These are phyloP conservation scores for Mycena citricolor DNA, from an alignment of 1,284 basidiomycete species.

Conservation along the genomic window DNA sequence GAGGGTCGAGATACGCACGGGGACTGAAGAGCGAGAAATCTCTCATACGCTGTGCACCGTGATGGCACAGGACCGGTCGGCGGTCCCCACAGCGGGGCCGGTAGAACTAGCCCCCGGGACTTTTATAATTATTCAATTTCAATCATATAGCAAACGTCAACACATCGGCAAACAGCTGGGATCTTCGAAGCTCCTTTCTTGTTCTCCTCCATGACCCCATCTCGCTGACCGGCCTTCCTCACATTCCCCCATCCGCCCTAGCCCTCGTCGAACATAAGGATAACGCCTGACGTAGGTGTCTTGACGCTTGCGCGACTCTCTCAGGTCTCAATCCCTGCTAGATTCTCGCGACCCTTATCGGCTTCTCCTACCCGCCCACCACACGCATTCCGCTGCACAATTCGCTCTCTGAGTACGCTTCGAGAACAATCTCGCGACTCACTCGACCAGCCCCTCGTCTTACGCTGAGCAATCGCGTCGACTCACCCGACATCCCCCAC, in stretches of 20 bases:
- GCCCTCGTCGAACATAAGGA: conserved; percentile 53
- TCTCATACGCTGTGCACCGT: no score
- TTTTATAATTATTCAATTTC: no score
- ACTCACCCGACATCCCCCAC: no score
- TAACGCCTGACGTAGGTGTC: conserved; percentile 69
- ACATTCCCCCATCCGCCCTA: conserved; percentile 11
- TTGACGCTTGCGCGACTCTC: conserved; percentile 4
- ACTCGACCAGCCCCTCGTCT: conserved; percentile 19
- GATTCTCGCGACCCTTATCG: conserved; percentile 96
- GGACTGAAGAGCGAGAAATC: no score
- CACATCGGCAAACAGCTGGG: no score
- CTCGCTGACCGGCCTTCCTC: conserved; percentile 3
- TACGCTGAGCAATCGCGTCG: conserved; percentile 23
- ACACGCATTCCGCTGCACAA: conserved; percentile 34
- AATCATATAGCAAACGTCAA: no score
- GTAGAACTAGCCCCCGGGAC: no score
- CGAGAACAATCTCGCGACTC: conserved; percentile 45
- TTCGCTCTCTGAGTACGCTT: conserved; percentile 71
- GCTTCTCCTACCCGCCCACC: conserved; percentile 53
- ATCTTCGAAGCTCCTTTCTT: no score
- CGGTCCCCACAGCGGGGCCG: no score
- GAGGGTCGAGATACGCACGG: no score
- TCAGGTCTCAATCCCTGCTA: conserved; percentile 30
- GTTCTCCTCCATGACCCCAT: no score
- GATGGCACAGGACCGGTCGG: no score